Percentiles rank a stretch among this genome's conserved stretches.
Evolutionary conservation across 768 basidiomycete species (phyloP).

Genomic region (Asterophora parasitica): DNA sequence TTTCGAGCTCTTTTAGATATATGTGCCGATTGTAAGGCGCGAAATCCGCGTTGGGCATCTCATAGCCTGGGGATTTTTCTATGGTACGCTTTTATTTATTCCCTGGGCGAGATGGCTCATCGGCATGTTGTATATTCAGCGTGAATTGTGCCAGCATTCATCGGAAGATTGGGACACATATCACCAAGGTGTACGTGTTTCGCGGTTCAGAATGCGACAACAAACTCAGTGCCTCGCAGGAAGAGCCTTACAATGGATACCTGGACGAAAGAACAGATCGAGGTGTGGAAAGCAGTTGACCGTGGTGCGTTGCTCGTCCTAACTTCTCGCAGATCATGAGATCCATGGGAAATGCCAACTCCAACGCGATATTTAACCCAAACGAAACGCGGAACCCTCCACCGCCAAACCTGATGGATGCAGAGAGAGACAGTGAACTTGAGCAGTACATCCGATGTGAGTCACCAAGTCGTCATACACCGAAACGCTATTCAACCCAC

Average conservation of each 20-base stretch:
- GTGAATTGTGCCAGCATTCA: constrained; percentile 88
- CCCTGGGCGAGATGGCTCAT: not conserved
- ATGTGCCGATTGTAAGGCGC: constrained; percentile 91
- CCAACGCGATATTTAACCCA: constrained; percentile 78
- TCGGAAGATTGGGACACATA: constrained; percentile 91
- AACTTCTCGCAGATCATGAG: constrained; percentile 59
- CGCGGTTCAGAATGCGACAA: not conserved
- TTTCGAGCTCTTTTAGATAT: constrained; percentile 47
- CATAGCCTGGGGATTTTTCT: constrained; percentile 87
- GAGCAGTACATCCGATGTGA: constrained; percentile 86
- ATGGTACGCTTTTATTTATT: constrained; percentile 43
- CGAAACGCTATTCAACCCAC: not conserved
- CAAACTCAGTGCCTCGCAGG: constrained; percentile 33
- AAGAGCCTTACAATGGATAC: constrained; percentile 88
- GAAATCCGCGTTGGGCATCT: constrained; percentile 85
- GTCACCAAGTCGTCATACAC: constrained; percentile 21
- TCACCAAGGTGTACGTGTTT: constrained; percentile 80
- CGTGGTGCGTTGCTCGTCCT: constrained; percentile 8
- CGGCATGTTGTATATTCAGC: constrained; percentile 32
- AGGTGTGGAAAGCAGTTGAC: constrained; percentile 43
- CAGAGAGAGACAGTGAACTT: constrained; percentile 82
- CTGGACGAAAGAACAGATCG: constrained; percentile 87
- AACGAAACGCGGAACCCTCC: constrained; percentile 80
- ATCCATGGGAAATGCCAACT: constrained; percentile 73
- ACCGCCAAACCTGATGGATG: constrained; percentile 72